phyloP scores from a whole-genome alignment of 1,284 basidiomycete species.

The Mycena sp. region DNA sequence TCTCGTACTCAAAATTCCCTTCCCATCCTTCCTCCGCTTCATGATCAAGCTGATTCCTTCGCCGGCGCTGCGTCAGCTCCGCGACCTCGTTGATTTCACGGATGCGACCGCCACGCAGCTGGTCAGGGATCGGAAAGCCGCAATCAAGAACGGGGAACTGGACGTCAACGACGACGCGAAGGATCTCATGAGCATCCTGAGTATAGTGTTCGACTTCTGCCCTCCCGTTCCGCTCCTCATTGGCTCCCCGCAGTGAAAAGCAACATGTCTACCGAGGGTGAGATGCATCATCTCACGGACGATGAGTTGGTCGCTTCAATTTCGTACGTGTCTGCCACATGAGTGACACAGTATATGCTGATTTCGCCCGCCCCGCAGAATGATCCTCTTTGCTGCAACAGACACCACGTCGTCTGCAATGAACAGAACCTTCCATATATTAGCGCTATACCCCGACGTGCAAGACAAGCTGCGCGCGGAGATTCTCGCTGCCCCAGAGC shows the following conservation, averaged over 20 bases:
- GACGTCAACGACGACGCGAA: neutral
- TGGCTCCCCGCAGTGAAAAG: constrained; percentile 3
- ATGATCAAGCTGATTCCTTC: neutral
- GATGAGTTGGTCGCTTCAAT: constrained; percentile 36
- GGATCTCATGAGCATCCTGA: constrained; percentile 6
- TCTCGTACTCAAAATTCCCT: neutral
- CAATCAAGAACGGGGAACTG: neutral
- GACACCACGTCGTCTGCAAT: constrained; percentile 35
- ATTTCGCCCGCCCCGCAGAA: constrained; percentile 21
- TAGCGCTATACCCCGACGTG: constrained; percentile 28
- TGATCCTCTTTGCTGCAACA: constrained; percentile 34
- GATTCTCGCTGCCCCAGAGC: constrained; percentile 26
- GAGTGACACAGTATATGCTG: too few relatives aligned
- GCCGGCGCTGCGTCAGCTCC: neutral
- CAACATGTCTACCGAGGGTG: constrained; percentile 18
- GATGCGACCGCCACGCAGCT: neutral
- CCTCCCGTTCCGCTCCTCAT: too few relatives aligned
- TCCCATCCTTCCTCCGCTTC: neutral
- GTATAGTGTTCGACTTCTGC: neutral
- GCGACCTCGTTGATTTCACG: neutral
- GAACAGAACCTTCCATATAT: constrained; percentile 27
- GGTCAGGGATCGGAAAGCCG: neutral
- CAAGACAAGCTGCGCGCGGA: constrained; percentile 33
- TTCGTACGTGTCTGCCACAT: constrained; percentile 14
- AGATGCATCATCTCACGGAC: constrained; percentile 29